Conservation (phyloP, 805 yeast species). For the Komagataella ulmi region DNA sequence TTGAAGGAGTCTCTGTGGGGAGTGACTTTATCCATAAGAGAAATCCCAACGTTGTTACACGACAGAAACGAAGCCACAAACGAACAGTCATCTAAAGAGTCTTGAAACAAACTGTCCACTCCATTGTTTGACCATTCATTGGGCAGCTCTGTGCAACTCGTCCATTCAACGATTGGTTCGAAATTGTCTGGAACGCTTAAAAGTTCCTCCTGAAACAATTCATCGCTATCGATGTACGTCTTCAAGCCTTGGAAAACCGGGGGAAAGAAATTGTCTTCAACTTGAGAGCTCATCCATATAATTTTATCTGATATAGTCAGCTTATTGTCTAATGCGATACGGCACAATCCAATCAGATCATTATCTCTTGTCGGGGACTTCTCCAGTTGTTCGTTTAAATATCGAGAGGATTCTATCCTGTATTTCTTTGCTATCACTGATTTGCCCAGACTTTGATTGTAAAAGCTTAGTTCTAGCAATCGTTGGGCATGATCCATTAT, state of each 20-base stretch:
- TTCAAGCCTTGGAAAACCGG: conserved; percentile 1
- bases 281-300: conserved; percentile 11
- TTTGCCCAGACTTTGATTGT: neutral
- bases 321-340: neutral
- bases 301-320: conserved; percentile 8
- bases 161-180: neutral
- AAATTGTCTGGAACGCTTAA: neutral
- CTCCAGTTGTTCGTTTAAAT: conserved; percentile 2
- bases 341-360: neutral
- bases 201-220: neutral
- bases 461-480: neutral
- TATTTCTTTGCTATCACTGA: neutral
- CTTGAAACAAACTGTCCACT: conserved; percentile 28
- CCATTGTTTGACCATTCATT: conserved; percentile 4
- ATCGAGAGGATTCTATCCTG: conserved; percentile 1
- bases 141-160: conserved; percentile 1
- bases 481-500: neutral
- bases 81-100: conserved; percentile 54
- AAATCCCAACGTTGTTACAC: conserved; percentile 16
- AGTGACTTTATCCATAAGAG: conserved; percentile 13
- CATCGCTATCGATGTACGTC: conserved; percentile 1
- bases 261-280: conserved; percentile 1
- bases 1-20: conserved; percentile 15
- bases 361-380: conserved; percentile 3
- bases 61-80: conserved; percentile 59